These are phyloP conservation scores for Dentiscutata heterogama DNA, from an alignment of 371 early-diverging fungal genomes.

Conservation along the genomic window DNA sequence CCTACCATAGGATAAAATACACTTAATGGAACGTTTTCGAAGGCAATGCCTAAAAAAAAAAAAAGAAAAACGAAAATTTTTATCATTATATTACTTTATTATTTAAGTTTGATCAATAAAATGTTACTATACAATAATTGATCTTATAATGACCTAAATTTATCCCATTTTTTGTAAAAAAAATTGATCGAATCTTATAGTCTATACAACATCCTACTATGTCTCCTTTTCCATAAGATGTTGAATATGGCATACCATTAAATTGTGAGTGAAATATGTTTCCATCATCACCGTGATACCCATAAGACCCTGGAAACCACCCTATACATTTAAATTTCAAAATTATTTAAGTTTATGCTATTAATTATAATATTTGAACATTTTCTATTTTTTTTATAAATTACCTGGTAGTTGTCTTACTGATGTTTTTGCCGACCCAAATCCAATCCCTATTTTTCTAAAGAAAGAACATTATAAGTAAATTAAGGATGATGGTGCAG, in stretches of 20 bases:
- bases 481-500: too few relatives aligned
- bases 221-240: conserved; percentile 73
- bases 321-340: conserved; percentile 56
- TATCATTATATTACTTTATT: too few relatives aligned
- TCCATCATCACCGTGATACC: conserved; percentile 96
- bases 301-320: conserved; percentile 84
- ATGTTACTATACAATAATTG: too few relatives aligned
- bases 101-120: too few relatives aligned
- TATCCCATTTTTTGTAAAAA: conserved; percentile 94
- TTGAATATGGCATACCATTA: too few relatives aligned
- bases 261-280: conserved; percentile 56
- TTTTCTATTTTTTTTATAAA: background rate
- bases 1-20: conserved; percentile 87
- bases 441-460: conserved; percentile 89
- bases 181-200: conserved; percentile 75
- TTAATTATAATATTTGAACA: background rate
- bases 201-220: conserved; percentile 92
- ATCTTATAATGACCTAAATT: conserved; percentile 54
- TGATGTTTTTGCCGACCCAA: conserved; percentile 81
- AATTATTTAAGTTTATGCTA: background rate
- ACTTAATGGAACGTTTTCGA: conserved; percentile 51
- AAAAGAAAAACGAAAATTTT: too few relatives aligned
- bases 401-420: conserved; percentile 63
- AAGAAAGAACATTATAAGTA: background rate
- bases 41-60: conserved; percentile 56